phyloP scores from a whole-genome alignment of 495 filamentous ascomycete genomes.

The Neurospora sp. region DNA sequence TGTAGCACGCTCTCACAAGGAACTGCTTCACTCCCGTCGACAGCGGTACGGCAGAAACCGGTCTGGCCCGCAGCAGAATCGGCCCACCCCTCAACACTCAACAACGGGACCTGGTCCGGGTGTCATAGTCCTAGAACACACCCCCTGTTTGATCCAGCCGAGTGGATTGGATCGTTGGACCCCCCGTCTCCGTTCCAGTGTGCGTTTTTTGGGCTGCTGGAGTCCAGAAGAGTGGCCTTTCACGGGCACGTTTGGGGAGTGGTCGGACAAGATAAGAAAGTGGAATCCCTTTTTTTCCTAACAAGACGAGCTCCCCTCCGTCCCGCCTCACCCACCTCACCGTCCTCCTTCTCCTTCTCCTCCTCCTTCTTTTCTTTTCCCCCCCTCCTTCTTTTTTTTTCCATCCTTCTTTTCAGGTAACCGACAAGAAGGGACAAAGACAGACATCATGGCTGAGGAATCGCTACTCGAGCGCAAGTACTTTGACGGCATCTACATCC shows the following conservation, averaged over 20 bases:
- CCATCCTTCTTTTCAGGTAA: constrained; percentile 2
- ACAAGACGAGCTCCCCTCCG: neutral
- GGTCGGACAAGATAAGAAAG: neutral
- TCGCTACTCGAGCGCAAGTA: constrained; percentile 29
- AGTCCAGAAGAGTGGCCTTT: neutral
- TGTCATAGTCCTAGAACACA: neutral
- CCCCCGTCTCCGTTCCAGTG: neutral
- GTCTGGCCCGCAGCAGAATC: constrained; percentile 12
- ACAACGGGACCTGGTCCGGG: neutral
- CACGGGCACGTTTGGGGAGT: neutral
- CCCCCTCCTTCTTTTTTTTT: neutral
- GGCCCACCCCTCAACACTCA: constrained; percentile 8
- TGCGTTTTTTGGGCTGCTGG: neutral
- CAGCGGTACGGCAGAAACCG: constrained; percentile 6
- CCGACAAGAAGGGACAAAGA: neutral
- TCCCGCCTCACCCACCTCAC: neutral
- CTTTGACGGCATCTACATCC: constrained; percentile 73
- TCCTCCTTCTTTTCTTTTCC: neutral
- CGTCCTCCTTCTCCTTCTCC: neutral
- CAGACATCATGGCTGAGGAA: constrained; percentile 14
- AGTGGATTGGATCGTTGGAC: neutral
- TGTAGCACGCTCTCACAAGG: neutral
- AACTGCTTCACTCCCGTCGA: neutral
- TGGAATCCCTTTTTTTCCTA: neutral
- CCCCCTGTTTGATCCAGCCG: neutral